phyloP scores from a whole-genome alignment of 2,329 filamentous ascomycete genomes.

The Polychaeton citri region DNA sequence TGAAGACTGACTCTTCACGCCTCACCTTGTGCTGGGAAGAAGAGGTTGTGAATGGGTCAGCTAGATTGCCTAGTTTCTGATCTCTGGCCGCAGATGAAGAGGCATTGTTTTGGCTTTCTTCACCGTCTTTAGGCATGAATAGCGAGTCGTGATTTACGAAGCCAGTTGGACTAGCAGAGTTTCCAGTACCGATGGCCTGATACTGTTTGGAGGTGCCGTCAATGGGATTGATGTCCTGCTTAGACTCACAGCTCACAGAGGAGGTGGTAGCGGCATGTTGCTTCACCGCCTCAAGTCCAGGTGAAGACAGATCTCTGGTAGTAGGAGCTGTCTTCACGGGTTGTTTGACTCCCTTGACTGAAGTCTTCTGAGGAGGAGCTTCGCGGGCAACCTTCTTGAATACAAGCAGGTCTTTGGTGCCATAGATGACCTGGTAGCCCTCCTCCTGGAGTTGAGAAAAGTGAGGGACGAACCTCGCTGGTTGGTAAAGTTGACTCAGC shows the following conservation, averaged over 20 bases:
- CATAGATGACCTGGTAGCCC: conserved; percentile 55
- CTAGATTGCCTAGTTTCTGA: not conserved
- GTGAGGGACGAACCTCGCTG: conserved; percentile 52
- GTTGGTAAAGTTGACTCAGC: conserved; percentile 47
- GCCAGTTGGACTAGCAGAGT: conserved; percentile 46
- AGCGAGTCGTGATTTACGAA: conserved; percentile 47
- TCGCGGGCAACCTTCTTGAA: conserved; percentile 46
- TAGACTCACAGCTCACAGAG: conserved; percentile 3
- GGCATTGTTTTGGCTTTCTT: conserved; percentile 6
- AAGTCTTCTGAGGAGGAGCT: not conserved
- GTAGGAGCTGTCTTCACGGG: not conserved
- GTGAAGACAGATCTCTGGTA: not conserved
- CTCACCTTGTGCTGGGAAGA: conserved; percentile 17
- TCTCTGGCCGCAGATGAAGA: not conserved
- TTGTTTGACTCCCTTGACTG: conserved; percentile 3
- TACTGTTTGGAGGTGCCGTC: conserved; percentile 26
- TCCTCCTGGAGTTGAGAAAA: conserved; percentile 45
- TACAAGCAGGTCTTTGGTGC: conserved; percentile 49
- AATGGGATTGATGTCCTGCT: conserved; percentile 42
- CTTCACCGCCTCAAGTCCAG: not conserved
- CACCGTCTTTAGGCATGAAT: conserved; percentile 3
- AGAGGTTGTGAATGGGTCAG: conserved; percentile 21
- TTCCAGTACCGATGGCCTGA: conserved; percentile 30
- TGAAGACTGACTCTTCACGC: conserved; percentile 37
- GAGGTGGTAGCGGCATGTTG: not conserved